Evolutionary conservation across 805 yeast species (phyloP), one percentile per base, ranked within the genome.

Genomic region (Teunomyces kruisii): DNA sequence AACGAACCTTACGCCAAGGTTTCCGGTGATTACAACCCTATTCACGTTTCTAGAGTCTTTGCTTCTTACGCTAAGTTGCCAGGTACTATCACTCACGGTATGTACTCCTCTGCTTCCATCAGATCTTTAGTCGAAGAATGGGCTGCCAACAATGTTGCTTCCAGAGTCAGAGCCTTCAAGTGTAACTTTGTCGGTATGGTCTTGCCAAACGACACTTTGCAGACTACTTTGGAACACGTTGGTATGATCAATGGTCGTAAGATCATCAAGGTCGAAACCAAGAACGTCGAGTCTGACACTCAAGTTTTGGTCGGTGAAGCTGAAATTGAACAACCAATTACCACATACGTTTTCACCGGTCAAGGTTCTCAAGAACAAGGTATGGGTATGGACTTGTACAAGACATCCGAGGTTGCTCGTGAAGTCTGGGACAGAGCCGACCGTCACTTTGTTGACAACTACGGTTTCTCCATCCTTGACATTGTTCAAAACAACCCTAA

Each of bases 331-430:
- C 99, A 94, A 75, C 99, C 99, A 28, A 86, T 85, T 43, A 88
- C 98, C 36, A 86, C 99, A 15, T 94, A 88, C 67, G 96, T 94
- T 47, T 94, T 95, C 75, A 94, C 99, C 54, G 99, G 99, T 65
- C 99, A 94, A 78, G 99, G 99, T 69, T 92, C 99, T 49, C 99
- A 94, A 74, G 99, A 95, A 71, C 99, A 95, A 76, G 97, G 97
- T 67, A 94, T 94, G 99, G 99, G 99, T 79, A 94, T 94, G 99
- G 99, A 94, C 69, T 80, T 94, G 65, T 94, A 94, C 70, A 84
- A 83, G 54, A 78, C 86, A 33, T 87, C 96, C 41, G 90, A 81
- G 26, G 97, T 94, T 66, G 99, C 99, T 43, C 83, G 83, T 61
- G 82, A 81, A 52, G 97, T 94, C 51, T 94, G 99, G 99, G 98